Conservation (phyloP, 768 basidiomycete species). For the Cystobasidium onofrii region DNA sequence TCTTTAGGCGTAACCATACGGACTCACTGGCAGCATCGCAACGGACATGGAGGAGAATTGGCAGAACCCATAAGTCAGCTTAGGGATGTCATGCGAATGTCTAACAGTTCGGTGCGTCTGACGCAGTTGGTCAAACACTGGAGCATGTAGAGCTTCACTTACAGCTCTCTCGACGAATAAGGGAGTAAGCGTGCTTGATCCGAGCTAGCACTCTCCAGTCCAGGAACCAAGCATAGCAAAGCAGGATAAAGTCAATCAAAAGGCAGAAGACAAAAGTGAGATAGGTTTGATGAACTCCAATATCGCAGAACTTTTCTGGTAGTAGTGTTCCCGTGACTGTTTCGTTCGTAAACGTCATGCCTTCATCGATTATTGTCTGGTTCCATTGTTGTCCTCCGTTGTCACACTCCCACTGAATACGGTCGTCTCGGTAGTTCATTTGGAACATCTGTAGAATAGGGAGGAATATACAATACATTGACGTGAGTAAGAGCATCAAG, state of each 20-base stretch:
- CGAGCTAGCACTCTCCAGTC: constrained; percentile 28
- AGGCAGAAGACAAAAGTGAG: constrained; percentile 17
- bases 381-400: constrained; percentile 28
- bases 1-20: neutral
- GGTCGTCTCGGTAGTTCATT: constrained; percentile 20
- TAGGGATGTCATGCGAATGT: neutral
- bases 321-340: constrained; percentile 15
- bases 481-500: neutral
- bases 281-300: constrained; percentile 25
- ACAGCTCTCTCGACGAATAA: neutral
- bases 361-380: neutral
- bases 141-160: neutral
- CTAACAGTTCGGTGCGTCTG: neutral
- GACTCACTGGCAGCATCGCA: neutral
- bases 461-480: neutral
- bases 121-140: no score
- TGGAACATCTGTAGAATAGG: constrained; percentile 1
- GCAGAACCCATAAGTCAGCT: neutral
- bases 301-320: constrained; percentile 24
- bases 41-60: neutral
- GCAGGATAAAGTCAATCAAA: constrained; percentile 18
- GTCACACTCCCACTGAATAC: constrained; percentile 23
- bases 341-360: constrained; percentile 13
- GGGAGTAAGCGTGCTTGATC: constrained; percentile 17
- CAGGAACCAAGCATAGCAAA: constrained; percentile 18